Conservation (phyloP, 495 filamentous ascomycete species). For the Neurospora sp. region DNA sequence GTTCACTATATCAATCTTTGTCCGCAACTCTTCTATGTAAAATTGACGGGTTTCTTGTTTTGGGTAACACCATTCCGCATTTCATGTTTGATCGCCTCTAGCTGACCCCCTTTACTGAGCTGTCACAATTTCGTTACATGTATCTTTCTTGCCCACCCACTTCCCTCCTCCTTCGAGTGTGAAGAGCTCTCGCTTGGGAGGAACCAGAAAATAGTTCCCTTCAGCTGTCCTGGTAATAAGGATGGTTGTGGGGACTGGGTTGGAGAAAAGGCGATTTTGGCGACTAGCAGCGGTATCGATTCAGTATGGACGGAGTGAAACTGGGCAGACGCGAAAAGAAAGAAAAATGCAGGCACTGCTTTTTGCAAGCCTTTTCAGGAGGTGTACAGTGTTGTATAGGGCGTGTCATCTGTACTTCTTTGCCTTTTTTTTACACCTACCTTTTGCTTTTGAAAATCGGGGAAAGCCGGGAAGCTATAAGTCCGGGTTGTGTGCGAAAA, state of each 20-base stretch:
- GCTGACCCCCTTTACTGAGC: neutral
- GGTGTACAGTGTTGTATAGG: neutral
- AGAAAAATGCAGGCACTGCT: neutral
- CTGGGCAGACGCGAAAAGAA: neutral
- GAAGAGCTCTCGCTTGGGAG: neutral
- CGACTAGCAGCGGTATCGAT: neutral
- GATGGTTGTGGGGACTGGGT: neutral
- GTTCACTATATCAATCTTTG: neutral
- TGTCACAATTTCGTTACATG: neutral
- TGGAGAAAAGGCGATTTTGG: neutral
- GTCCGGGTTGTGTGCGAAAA: neutral
- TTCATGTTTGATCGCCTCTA: neutral
- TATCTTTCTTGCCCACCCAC: neutral
- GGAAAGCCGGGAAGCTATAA: neutral
- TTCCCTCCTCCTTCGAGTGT: neutral
- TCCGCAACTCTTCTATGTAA: neutral
- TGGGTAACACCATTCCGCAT: neutral
- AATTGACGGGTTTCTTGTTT: neutral
- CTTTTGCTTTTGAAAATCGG: neutral
- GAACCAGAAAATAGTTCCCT: neutral
- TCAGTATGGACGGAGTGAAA: neutral
- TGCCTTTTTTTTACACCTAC: neutral
- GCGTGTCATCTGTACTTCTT: neutral
- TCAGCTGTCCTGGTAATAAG: neutral
- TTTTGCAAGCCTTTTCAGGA: neutral